Base-by-base conservation (phyloP, 192 early-diverging fungal species). In the Endogone sp. region DNA sequence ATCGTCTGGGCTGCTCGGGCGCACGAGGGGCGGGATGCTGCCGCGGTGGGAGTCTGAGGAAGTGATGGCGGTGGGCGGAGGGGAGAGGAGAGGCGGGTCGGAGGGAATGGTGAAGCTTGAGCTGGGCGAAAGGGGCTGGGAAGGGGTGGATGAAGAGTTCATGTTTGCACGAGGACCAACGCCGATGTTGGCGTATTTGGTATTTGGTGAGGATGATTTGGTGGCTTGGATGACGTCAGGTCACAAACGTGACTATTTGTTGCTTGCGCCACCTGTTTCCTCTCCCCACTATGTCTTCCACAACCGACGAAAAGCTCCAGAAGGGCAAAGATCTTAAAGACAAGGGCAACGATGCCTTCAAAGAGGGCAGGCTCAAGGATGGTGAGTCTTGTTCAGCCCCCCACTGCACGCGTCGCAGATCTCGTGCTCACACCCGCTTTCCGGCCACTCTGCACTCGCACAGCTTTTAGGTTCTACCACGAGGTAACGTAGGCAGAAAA, bases 301-400 rank as follows among this genome's bases (percentile, higher is more conserved):
- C 22, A 9, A 8, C 21, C 59, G 59, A 69, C 30, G 67, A 56
- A 9, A 69, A 69, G 37, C 26, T 69, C 9, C 30, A 58, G 21
- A 69, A 69, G 32, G 67, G 67, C 16, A 69, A 31, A n/a, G 67
- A 69, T 24, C 23, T 69, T 4, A 69, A 69, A 56, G 37, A 61
- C 32, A 20, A 37, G 2, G 67, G 67, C 49, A 69, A 61, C n/a
- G 49, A 30, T 9, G 26, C 28, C 23, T 69, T 69, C 24, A 62
- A 28, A 9, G 21, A 26, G 0, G 60, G 60, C 20, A 37, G 60
- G 22, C 3, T 69, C 20, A 69, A 69, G 60, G 59, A 31, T 32
- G 67, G 67, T 69, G 44, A 6, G 59, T 32, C 2, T 22, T 11
- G n/a, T 22, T 2, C 22, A 9, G 20, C 0, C 23, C 27, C 60